Conservation (phyloP, 495 filamentous ascomycete genomes). For the Penicillium turbatum region DNA sequence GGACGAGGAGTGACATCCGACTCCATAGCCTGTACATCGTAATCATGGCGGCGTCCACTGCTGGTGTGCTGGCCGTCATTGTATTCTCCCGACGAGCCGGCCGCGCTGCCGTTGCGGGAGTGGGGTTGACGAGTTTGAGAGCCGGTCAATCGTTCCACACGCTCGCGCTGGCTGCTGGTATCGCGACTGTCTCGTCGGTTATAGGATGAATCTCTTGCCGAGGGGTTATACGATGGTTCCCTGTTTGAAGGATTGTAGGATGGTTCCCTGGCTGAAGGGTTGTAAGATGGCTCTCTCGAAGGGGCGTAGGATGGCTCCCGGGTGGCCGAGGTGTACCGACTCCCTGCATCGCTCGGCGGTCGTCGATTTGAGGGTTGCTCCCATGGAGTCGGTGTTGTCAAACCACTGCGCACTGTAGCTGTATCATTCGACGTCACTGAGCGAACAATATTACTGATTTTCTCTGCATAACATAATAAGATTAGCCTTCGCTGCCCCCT, state of each 20-base stretch:
- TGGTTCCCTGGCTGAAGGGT: conserved; percentile 4
- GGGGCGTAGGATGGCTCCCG: neutral
- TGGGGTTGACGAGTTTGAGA: conserved; percentile 46
- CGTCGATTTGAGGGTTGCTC: conserved; percentile 48
- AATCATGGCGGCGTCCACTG: conserved; percentile 73
- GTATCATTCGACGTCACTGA: conserved; percentile 69
- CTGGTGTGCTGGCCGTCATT: conserved; percentile 53
- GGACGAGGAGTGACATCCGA: conserved; percentile 70
- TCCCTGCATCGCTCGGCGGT: conserved; percentile 47
- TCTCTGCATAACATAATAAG: conserved; percentile 54
- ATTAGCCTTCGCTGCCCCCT: conserved; percentile 5
- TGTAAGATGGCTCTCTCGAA: conserved; percentile 1
- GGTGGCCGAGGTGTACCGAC: conserved; percentile 27
- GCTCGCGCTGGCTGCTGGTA: conserved; percentile 44
- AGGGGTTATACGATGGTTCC: conserved; percentile 5
- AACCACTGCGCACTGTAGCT: conserved; percentile 43
- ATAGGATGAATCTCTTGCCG: neutral
- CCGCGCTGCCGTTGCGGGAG: conserved; percentile 69
- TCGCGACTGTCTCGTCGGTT: conserved; percentile 54
- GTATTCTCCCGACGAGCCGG: conserved; percentile 73
- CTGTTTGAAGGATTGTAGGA: conserved; percentile 1
- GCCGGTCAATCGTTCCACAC: conserved; percentile 57
- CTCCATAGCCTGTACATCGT: conserved; percentile 96
- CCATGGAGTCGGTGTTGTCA: conserved; percentile 58
- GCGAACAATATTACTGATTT: conserved; percentile 91